Conservation (phyloP, 805 yeast genomes). For the Maudiozyma pseudohumilis region DNA sequence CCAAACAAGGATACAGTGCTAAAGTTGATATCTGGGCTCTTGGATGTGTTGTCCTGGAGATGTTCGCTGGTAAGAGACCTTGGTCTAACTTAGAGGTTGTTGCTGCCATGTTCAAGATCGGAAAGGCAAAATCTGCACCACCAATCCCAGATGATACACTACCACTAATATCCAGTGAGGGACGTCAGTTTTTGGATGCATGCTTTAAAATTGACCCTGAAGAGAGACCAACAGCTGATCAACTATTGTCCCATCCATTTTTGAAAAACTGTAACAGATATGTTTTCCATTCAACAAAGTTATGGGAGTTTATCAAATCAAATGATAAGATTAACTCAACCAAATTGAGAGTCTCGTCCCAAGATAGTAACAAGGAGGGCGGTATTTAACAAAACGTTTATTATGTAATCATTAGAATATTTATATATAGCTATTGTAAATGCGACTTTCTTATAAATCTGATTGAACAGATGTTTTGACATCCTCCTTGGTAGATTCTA, state of each 20-base stretch:
- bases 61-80: conserved; percentile 96
- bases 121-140: conserved; percentile 81
- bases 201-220: conserved; percentile 77
- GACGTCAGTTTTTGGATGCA: conserved; percentile 57
- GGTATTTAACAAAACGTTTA: neutral
- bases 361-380: conserved; percentile 5
- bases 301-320: conserved; percentile 43
- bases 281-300: conserved; percentile 42
- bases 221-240: conserved; percentile 78
- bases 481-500: neutral
- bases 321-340: conserved; percentile 31
- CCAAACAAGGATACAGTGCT: conserved; percentile 90
- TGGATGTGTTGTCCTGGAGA: conserved; percentile 94
- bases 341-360: conserved; percentile 21
- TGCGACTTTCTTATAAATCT: too few species aligned
- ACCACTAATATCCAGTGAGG: conserved; percentile 51
- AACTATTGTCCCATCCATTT: conserved; percentile 47
- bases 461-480: too few species aligned
- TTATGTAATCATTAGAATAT: neutral
- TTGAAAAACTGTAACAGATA: conserved; percentile 35
- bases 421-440: too few species aligned
- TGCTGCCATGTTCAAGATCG: conserved; percentile 85
- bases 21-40: conserved; percentile 97
- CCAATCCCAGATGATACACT: conserved; percentile 89
- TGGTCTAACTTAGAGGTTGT: conserved; percentile 95